These are phyloP conservation scores for Cyberlindnera amylophila DNA, from an alignment of 805 yeast species.

Conservation along the genomic window DNA sequence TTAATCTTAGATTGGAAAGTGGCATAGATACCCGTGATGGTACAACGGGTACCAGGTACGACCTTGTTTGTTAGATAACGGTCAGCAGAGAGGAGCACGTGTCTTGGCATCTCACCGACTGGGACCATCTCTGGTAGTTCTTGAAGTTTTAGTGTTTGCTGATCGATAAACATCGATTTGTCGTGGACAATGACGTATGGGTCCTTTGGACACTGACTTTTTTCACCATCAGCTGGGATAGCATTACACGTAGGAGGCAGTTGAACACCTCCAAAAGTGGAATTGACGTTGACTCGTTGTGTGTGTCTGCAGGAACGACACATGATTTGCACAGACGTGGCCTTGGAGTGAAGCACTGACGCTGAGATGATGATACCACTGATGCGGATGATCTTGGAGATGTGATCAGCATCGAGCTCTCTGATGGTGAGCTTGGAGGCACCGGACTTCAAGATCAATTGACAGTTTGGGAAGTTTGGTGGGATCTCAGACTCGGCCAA, in stretches of 20 bases:
- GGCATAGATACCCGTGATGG: slow-evolving; percentile 88
- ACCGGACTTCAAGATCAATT: slow-evolving; percentile 69
- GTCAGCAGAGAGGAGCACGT: slow-evolving; percentile 81
- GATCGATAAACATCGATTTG: slow-evolving; percentile 89
- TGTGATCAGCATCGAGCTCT: slow-evolving; percentile 79
- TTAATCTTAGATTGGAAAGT: slow-evolving; percentile 74
- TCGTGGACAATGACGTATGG: slow-evolving; percentile 94
- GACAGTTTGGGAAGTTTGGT: slow-evolving; percentile 71
- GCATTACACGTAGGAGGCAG: slow-evolving; percentile 68
- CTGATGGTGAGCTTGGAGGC: slow-evolving; percentile 73
- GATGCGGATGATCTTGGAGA: slow-evolving; percentile 83
- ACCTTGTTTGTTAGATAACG: slow-evolving; percentile 85
- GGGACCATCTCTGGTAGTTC: slow-evolving; percentile 99
- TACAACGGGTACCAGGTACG: slow-evolving; percentile 93
- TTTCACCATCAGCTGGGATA: slow-evolving; percentile 48
- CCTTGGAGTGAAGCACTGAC: slow-evolving; percentile 82
- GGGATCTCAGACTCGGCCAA: slow-evolving; percentile 47
- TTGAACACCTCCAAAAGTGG: slow-evolving; percentile 68
- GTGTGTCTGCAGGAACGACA: slow-evolving; percentile 88
- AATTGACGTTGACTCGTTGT: slow-evolving; percentile 52
- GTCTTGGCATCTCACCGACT: slow-evolving; percentile 98
- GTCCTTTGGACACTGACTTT: slow-evolving; percentile 75
- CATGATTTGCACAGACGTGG: slow-evolving; percentile 77
- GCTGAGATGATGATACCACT: slow-evolving; percentile 93
- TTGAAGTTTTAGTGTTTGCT: slow-evolving; percentile 88